Base-by-base conservation (phyloP, 495 filamentous ascomycete species). In the Tuber magnatum region DNA sequence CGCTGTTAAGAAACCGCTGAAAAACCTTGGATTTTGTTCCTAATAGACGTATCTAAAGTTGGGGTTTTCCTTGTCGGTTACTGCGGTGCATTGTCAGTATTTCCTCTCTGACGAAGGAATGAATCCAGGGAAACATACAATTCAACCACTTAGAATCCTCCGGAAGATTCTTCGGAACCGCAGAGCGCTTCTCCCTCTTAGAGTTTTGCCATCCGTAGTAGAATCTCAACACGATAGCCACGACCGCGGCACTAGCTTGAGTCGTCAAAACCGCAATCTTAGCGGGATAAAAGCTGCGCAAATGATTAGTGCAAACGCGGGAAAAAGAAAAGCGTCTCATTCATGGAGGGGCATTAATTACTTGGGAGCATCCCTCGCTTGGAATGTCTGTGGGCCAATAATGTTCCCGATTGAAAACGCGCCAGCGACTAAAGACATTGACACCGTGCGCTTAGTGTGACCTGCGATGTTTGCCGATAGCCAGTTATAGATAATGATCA, bases 31-130 rank as follows among this genome's bases (percentile, higher is more conserved):
- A 3, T 28, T 56, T 28, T n/a, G 1, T 22, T 46, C 12, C 46
- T 83, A 92, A n/a, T 91, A 83, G 7, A 90, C 89, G 78, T 93
- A 94, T 82, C 87, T 84, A 79, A 94, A 94, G 77, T 90, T 91
- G 3, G 88, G 87, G 78, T 94, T 94, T 83, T 94, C 85, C 82
- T 87, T 89, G 80, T 94, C 92, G 3, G 92, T 94, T 76, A 94
- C 77, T 79, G 32, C 65, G n/a, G 46, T 68, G 38, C 18, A 41
- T 78, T 75, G 78, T 44, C 32, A 28, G 35, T 35, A 44, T 24
- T 48, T 35, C 9, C 38, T 32, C 14, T 28, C 39, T 46, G 43
- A 1, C 44, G 24, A 56, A 65, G 69, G 7, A 24, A 44, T 10
- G 22, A 44, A 38, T 7, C 5, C 24, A 51, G 28, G 65, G 39